phyloP scores from a whole-genome alignment of 768 basidiomycete genomes.

The Phanerochaete sordida region DNA sequence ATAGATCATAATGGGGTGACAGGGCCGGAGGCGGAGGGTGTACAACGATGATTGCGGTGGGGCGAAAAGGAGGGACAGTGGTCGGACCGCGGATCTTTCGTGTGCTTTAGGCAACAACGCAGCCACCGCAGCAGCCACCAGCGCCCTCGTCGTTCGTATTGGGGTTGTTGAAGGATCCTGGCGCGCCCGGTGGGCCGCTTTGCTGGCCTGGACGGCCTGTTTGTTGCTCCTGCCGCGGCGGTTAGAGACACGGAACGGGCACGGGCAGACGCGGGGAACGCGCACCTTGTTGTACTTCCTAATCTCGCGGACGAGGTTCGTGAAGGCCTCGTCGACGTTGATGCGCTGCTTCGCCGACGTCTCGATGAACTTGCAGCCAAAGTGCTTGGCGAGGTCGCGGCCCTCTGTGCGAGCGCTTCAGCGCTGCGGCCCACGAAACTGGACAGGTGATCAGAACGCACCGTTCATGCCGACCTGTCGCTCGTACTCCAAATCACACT shows the following conservation, averaged over 20 bases:
- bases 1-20: background rate
- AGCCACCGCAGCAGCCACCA: constrained; percentile 63
- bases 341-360: constrained; percentile 95
- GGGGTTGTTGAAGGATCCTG: constrained; percentile 46
- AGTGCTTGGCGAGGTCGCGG: constrained; percentile 91
- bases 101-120: constrained; percentile 51
- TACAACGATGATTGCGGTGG: background rate
- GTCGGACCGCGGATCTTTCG: background rate
- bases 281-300: constrained; percentile 88
- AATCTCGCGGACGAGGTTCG: constrained; percentile 89
- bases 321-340: constrained; percentile 96
- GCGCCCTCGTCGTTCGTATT: constrained; percentile 52
- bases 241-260: background rate
- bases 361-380: constrained; percentile 92
- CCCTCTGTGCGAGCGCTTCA: constrained; percentile 70
- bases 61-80: background rate
- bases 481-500: constrained; percentile 94
- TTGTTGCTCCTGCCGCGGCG: constrained; percentile 59
- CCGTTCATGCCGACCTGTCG: constrained; percentile 95
- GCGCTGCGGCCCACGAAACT: background rate
- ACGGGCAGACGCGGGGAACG: background rate
- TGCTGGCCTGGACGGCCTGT: constrained; percentile 63
- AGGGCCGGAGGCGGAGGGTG: background rate
- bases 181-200: constrained; percentile 33
- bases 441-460: constrained; percentile 28